These are phyloP conservation scores for Strobilomyces echinocephalus DNA, from an alignment of 768 basidiomycete genomes.

Conservation along the genomic window DNA sequence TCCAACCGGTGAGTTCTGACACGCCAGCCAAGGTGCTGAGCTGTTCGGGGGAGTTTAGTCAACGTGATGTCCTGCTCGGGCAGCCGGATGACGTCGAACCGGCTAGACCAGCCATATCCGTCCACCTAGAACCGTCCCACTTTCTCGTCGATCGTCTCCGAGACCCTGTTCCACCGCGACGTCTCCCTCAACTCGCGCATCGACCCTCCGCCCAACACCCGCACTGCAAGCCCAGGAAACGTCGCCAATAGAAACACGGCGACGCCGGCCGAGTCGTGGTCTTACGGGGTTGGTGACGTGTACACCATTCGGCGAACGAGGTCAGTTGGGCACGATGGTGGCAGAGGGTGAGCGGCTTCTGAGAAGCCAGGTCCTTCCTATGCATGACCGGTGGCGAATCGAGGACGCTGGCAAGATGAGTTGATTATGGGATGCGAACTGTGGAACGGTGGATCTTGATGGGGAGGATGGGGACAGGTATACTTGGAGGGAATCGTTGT, in stretches of 20 bases:
- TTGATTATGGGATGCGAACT: slow-evolving; percentile 19
- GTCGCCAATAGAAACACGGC: slow-evolving; percentile 15
- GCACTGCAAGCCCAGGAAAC: slow-evolving; percentile 8
- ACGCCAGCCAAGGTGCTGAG: too few species aligned
- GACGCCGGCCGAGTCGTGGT: slow-evolving; percentile 13
- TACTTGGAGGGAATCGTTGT: slow-evolving; percentile 17
- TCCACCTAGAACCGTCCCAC: too few species aligned
- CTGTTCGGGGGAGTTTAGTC: too few species aligned
- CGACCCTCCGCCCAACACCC: neutral
- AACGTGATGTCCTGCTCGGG: too few species aligned
- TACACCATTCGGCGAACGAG: too few species aligned
- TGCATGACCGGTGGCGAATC: slow-evolving; percentile 33
- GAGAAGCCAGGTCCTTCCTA: slow-evolving; percentile 26
- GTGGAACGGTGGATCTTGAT: slow-evolving; percentile 19
- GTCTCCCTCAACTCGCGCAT: slow-evolving; percentile 13
- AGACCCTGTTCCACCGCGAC: slow-evolving; percentile 21
- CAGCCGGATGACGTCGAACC: too few species aligned
- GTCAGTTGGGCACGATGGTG: too few species aligned
- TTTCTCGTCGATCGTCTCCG: slow-evolving; percentile 13
- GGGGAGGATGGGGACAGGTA: slow-evolving; percentile 24
- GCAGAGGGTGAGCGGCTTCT: slow-evolving; percentile 35
- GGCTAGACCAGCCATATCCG: too few species aligned
- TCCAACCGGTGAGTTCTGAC: too few species aligned
- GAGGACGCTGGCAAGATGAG: slow-evolving; percentile 29
- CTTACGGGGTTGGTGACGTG: too few species aligned